Evolutionary conservation across 2,329 filamentous ascomycete genomes (phyloP), one percentile per base, ranked within the genome.

Genomic region (Aspergillus pseudoterreus): DNA sequence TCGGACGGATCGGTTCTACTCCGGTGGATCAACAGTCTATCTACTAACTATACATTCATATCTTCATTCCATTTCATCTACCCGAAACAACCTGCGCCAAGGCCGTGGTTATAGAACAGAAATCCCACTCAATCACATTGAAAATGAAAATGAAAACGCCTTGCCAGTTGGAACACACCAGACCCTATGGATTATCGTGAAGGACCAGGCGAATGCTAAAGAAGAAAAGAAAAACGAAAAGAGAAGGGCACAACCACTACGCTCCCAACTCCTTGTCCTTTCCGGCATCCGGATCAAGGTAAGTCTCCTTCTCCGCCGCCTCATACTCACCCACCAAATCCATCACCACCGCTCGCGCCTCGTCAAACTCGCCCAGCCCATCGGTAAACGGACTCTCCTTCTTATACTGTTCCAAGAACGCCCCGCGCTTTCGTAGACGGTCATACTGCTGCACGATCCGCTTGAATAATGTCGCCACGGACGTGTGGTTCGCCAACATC

Each of bases 401-500:
- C 76, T 96, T 97, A 75, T 99, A 99, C 43, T 85, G 85, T 63
- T 99, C 94, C 65, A 99, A 82, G 72, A 97, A 99, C 45, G 94
- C 94, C 70, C 97, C 97, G 47, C 92, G 88, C 75, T 97, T 97
- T 52, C 94, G 83, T 78, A 99, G 87, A 22, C 88, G 86, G 63
- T 96, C 92, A 73, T 97, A 99, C 68, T 95, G 92, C 57, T 84
- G 82, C 12, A 96, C 82, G 56, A 97, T 96, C 42, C 92, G 85
- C 71, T 95, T 96, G 78, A 99, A 99, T 9, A 99, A 81, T 21
- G 94, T 96, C 43, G 92, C 90, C 61, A 99, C 95, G 58, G 92
- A 95, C 0, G 94, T 99, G 70, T 99, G 94, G 68, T 99, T 99
- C 11, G 94, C 94, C 53, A 99, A 78, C 94, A 99, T 99, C 52